Base-by-base conservation (phyloP, 2,329 filamentous ascomycete species). In the Dactylellina cionopaga region DNA sequence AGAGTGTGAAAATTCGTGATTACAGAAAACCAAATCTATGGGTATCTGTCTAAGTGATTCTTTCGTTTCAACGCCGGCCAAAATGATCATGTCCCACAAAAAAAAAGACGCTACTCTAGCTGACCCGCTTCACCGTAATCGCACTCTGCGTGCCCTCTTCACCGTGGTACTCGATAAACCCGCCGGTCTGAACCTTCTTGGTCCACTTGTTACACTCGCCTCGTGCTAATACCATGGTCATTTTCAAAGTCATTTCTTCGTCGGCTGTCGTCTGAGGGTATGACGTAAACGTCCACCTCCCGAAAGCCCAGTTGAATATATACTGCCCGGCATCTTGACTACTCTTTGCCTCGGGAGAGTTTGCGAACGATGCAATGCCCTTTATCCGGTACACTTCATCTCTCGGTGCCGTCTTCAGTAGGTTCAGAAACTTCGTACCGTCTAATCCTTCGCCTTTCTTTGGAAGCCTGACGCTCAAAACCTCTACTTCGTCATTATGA, bases 241-340 rank as follows among this genome's bases (percentile, higher is more conserved):
- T 93, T 87, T 93, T 89, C 58, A 90, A 84, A 75, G 92, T 80
- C 13, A 84, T 81, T 0, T 84, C 80, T 47, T 89, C 82, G 33
- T 85, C 85, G 33, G 87, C 84, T 75, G 77, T 75, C 0, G 80
- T 76, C 33, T 72, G 71, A n/a, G 43, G 58, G 3, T 88, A 82
- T 4, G 86, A 84, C 1, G 92, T 96, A 78, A 94, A 96, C 0
- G 88, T 96, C 94, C 95, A 99, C 27, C 95, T 86, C 0, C 92
- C 92, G 81, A 99, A 99, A 0, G 95, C 95, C 95, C 95, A 99
- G 80, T 99, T 99, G 70, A 99, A 85, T 44, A 99, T 96, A 79
- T 95, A 97, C 62, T 91, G 84, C 13, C 81, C 80, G 17, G 80
- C 78, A 1, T 80, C 81, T 5, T 51, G 29, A 5, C 35, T 46